phyloP scores from a whole-genome alignment of 805 yeast genomes.

The Candida insectalens region DNA sequence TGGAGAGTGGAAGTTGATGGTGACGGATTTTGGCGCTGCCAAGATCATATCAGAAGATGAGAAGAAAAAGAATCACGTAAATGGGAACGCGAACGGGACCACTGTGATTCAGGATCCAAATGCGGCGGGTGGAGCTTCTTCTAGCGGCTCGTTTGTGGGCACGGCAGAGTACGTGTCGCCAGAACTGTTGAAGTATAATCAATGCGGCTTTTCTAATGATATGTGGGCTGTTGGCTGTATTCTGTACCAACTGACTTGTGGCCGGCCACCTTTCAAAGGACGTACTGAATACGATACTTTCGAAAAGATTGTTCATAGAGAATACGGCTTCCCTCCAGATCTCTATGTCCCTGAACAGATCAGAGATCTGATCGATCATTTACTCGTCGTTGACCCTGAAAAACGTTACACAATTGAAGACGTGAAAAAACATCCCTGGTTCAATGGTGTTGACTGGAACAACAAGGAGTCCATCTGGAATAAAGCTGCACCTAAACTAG shows the following conservation, averaged over 20 bases:
- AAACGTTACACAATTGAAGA: slow-evolving; percentile 47
- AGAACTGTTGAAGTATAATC: slow-evolving; percentile 68
- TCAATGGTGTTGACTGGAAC: slow-evolving; percentile 55
- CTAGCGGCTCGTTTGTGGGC: slow-evolving; percentile 82
- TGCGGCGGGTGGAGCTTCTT: slow-evolving; percentile 11
- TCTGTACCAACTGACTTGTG: slow-evolving; percentile 71
- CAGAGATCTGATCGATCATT: slow-evolving; percentile 54
- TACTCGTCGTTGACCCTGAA: slow-evolving; percentile 65
- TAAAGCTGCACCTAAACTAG: slow-evolving; percentile 53
- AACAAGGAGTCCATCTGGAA: slow-evolving; percentile 65
- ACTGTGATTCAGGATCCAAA: slow-evolving; percentile 9
- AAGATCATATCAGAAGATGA: slow-evolving; percentile 42
- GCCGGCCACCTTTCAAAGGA: slow-evolving; percentile 86
- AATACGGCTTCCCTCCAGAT: slow-evolving; percentile 62
- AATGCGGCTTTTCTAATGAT: slow-evolving; percentile 77
- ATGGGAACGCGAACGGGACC: background rate
- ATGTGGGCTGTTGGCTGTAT: slow-evolving; percentile 95
- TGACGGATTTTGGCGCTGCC: slow-evolving; percentile 98
- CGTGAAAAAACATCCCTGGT: slow-evolving; percentile 66
- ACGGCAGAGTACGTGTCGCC: slow-evolving; percentile 97
- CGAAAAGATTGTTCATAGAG: slow-evolving; percentile 73
- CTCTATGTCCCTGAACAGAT: slow-evolving; percentile 52
- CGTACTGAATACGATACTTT: slow-evolving; percentile 77
- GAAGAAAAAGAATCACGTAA: background rate
- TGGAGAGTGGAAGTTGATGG: slow-evolving; percentile 77